Base-by-base conservation (phyloP, 345 rosid genomes). In the Brassica carinata region DNA sequence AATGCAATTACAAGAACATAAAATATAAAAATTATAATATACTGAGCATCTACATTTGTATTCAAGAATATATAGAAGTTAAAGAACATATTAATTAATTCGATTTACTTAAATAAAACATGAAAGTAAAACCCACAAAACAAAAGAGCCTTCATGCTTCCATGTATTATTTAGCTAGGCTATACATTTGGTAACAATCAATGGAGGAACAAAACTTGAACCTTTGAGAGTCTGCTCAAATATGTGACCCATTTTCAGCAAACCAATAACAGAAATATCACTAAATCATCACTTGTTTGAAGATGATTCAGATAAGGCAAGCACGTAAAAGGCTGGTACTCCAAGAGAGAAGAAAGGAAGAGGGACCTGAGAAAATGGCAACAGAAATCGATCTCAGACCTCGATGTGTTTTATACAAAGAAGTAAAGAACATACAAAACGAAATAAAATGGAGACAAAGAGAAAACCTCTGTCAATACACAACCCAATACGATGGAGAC, bases 221-320 rank as follows among this genome's bases (percentile, higher is more conserved):
- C 84, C 90, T 82, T 78, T 82, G 36, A 90, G 91, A 34, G 98
- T 94, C 85, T 94, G 96, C 89, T 94, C 96, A 90, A 92, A 92
- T 72, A 92, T 79, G 78, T 92, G 94, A 27, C 90, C 97, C 19
- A 91, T 89, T 84, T 82, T 90, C 57, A 91, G 83, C 87, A 94
- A 57, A 27, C 58, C 34, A 26, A 64, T 18, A 15, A 1, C n/a
- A 69, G 59, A 53, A 73, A 7, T 10, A 43, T 10, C 14, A 79
- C 9, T 9, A 8, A 75, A 33, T 36, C 13, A 33, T 36, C 11
- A 75, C 33, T 15, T 67, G 59, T 53, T 94, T 5, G 97, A 94
- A 67, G 98, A 92, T 72, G 98, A 90, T 80, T 94, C 97, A 0
- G 97, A 92, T 65, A 95, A 89, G 43, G 97, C 97, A 73, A 92